These are phyloP conservation scores for Fusarium annulatum DNA, from an alignment of 2,329 filamentous ascomycete genomes.

Conservation along the genomic window DNA sequence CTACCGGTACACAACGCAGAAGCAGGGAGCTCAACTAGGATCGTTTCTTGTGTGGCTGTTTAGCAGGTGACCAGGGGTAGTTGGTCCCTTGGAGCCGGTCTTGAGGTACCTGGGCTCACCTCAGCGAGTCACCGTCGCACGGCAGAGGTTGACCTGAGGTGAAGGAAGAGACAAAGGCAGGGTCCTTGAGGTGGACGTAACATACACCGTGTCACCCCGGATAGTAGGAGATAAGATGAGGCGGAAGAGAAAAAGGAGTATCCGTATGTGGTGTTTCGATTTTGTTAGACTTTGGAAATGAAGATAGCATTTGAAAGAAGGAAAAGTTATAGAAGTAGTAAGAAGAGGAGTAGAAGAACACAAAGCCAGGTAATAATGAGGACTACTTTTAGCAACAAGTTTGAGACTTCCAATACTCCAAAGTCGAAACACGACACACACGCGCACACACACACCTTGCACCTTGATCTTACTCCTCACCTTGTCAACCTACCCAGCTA, in stretches of 20 bases:
- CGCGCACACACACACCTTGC: background rate
- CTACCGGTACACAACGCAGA: background rate
- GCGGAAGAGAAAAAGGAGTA: constrained; percentile 4
- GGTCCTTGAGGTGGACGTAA: constrained; percentile 12
- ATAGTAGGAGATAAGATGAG: constrained; percentile 9
- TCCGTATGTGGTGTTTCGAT: background rate
- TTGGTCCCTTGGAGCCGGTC: constrained; percentile 1
- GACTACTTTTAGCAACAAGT: constrained; percentile 14
- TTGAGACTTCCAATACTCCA: constrained; percentile 9
- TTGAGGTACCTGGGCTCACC: constrained; percentile 6
- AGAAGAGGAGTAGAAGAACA: background rate
- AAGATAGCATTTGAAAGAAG: background rate
- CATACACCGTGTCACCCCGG: constrained; percentile 29
- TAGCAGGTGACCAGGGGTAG: constrained; percentile 25
- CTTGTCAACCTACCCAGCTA: background rate
- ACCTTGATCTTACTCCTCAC: constrained; percentile 4
- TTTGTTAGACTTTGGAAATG: background rate
- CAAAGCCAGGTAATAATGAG: constrained; percentile 1
- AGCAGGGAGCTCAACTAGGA: background rate
- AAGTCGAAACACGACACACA: constrained; percentile 7
- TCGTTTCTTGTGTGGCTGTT: constrained; percentile 8
- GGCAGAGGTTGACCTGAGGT: constrained; percentile 19
- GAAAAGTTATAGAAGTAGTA: background rate
- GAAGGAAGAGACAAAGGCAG: constrained; percentile 12
- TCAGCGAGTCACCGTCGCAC: constrained; percentile 31